These are phyloP conservation scores for Penicillium sp. DNA, from an alignment of 2,329 filamentous ascomycete species.

Conservation along the genomic window DNA sequence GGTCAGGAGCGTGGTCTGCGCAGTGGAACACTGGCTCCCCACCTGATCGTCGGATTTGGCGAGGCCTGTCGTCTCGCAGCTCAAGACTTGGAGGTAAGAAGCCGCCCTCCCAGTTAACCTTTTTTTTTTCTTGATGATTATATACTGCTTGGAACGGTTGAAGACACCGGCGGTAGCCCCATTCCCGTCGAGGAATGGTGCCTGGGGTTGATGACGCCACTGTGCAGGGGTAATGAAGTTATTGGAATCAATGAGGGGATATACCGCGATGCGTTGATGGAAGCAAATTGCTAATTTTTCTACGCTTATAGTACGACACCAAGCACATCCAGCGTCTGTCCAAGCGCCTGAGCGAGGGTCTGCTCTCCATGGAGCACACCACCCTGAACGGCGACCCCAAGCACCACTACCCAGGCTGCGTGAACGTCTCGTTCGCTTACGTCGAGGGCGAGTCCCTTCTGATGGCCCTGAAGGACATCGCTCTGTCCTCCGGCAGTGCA, in stretches of 20 bases:
- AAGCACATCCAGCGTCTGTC: constrained; percentile 81
- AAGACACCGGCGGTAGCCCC: constrained; percentile 54
- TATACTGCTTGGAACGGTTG: constrained; percentile 68
- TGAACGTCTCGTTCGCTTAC: constrained; percentile 98
- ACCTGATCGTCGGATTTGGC: constrained; percentile 86
- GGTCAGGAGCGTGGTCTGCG: constrained; percentile 93
- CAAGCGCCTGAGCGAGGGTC: constrained; percentile 74
- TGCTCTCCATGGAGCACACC: constrained; percentile 88
- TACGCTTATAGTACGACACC: constrained; percentile 70
- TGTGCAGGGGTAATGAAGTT: constrained; percentile 65
- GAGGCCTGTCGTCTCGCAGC: constrained; percentile 91
- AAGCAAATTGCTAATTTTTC: constrained; percentile 11
- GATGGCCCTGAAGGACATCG: constrained; percentile 98
- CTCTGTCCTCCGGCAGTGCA: constrained; percentile 90
- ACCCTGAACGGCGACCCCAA: constrained; percentile 80
- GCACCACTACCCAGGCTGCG: constrained; percentile 89
- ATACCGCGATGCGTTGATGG: neutral
- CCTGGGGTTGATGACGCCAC: constrained; percentile 55
- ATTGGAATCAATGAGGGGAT: constrained; percentile 22
- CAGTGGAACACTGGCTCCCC: constrained; percentile 88
- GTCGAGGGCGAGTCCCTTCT: constrained; percentile 96
- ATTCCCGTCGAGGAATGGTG: constrained; percentile 32
- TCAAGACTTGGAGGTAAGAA: constrained; percentile 84
- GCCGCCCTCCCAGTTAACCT: constrained; percentile 9
- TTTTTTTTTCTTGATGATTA: constrained; percentile 62